These are phyloP conservation scores for Triticum monococcum DNA, from an alignment of 176 grass and related monocot genomes.

Conservation along the genomic window DNA sequence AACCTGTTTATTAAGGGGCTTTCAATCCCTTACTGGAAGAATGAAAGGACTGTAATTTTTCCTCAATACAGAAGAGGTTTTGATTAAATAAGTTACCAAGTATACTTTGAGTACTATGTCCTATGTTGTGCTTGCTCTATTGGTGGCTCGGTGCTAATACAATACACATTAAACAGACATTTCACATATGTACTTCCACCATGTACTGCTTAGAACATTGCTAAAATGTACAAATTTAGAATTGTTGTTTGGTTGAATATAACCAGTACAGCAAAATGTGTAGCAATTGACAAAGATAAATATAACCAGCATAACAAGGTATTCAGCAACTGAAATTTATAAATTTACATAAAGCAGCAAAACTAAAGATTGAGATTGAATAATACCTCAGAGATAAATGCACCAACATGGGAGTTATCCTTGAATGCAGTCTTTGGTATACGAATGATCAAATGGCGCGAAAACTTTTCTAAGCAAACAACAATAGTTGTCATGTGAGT, in stretches of 20 bases:
- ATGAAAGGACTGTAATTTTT: not conserved
- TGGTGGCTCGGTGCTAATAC: not conserved
- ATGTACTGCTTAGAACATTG: not conserved
- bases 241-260: not conserved
- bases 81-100: not conserved
- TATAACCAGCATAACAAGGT: not conserved
- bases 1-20: not conserved
- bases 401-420: constrained; percentile 95
- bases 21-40: not conserved
- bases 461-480: constrained; percentile 80
- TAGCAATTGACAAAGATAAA: not conserved
- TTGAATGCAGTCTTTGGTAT: constrained; percentile 90
- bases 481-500: constrained; percentile 26
- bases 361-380: constrained; percentile 23
- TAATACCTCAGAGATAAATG: constrained; percentile 83
- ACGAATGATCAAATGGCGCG: constrained; percentile 82
- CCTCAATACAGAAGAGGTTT: not conserved
- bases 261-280: not conserved
- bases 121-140: not conserved
- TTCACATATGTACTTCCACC: not conserved
- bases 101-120: not conserved
- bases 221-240: not conserved
- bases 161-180: not conserved
- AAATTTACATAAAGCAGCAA: constrained; percentile 13
- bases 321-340: not conserved